Base-by-base conservation (phyloP, 2,329 filamentous ascomycete species). In the Fusarium pseudocircinatum region DNA sequence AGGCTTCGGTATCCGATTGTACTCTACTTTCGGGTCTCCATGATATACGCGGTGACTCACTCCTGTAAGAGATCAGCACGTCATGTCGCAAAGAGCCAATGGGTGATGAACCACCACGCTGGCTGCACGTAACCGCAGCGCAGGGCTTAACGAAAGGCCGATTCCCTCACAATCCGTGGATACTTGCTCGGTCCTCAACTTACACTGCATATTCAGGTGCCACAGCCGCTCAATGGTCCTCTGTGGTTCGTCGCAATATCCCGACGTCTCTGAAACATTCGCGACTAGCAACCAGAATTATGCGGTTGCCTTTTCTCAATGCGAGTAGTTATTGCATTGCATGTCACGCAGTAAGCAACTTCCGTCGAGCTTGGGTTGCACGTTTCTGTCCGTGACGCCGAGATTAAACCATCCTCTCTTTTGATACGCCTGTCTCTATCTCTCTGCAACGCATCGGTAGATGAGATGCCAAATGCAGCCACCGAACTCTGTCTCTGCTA, bases 371-470 rank as follows among this genome's bases (percentile, higher is more conserved):
- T 22, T 57, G 56, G 56, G 61, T 70, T 40, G 32, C 47, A 69
- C 69, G 62, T 26, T 44, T 53, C n/a, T 28, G 36, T 53, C 42
- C 61, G 74, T 61, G 54, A 53, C 58, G 46, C 60, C 40, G 43
- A 61, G n/a, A 67, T 60, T 62, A 43, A 65, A 56, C 56, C 62
- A 67, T 70, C 26, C 49, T 46, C 62, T 70, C 57, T 74, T 69
- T 74, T 75, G 30, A 67, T 70, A 68, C 63, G 58, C 71, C 71
- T 74, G 16, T 67, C 46, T 65, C 39, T 67, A 30, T 44, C 60
- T 64, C 54, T 58, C 60, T 57, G 47, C 30, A 39, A 46, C 44
- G 40, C 54, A 54, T 49, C 40, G 24, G 26, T 44, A 40, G 46
- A 59, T 53, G 59, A 20, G 28, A 47, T 67, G 56, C 42, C 46